Evolutionary conservation across 2,329 filamentous ascomycete genomes (phyloP), one percentile per base, ranked within the genome.

Genomic region (Madurella fahalii): DNA sequence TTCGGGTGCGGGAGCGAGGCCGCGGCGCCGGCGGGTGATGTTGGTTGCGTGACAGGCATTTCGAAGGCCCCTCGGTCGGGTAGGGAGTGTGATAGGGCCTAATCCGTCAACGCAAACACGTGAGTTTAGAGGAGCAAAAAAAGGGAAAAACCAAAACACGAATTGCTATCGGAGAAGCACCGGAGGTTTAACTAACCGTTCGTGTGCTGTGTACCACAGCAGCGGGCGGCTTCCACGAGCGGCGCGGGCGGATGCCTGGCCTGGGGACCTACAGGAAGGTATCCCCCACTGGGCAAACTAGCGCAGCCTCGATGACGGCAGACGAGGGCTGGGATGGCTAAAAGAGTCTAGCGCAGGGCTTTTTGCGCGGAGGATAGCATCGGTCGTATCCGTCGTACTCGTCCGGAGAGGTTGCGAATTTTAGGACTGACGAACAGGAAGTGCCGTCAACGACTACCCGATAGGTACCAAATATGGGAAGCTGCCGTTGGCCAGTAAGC

Each of bases 11-110:
- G 20, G 42, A 30, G 51, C 45, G 47, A 40, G 16, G 16, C 9
- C 18, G 31, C 32, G 40, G 40, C 34, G 13, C 53, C 34, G 25
- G 53, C 56, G 46, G 53, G 47, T 53, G 56, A 56, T 32, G 48
- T 30, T 46, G 56, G 50, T 32, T 48, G 40, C 17, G 42, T 44
- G 39, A 53, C 50, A 12, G 34, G 34, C 34, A 37, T 37, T 4
- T 37, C 11, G 34, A 37, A 15, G 34, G n/a, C n/a, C n/a, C n/a
- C n/a, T n/a, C n/a, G n/a, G n/a, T n/a, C n/a, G n/a, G n/a, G n/a
- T n/a, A 12, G 34, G 13, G 34, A 37, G 9, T 11, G 34, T 4
- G 34, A 37, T 3, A 37, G 9, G 34, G 2, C 34, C 34, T 37
- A 37, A 11, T 11, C 34, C 13, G 13, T 15, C 34, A 9, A 37